Percentiles rank a stretch among this genome's conserved stretches.
These are phyloP conservation scores for Rossbeevera mucosa DNA, from an alignment of 768 basidiomycete species.

Conservation along the genomic window DNA sequence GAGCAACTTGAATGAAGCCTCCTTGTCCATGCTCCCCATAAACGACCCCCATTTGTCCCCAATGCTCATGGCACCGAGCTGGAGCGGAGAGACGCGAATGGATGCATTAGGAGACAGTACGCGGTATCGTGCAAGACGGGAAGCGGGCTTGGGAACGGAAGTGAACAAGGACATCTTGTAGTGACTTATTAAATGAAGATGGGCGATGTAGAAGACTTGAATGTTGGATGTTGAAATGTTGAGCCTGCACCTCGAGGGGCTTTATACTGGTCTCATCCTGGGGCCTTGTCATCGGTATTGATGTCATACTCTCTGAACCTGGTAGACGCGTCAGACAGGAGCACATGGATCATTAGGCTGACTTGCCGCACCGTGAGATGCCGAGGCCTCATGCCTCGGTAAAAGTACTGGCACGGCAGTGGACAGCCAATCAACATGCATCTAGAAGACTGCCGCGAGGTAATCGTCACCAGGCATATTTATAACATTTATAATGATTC, in stretches of 20 bases:
- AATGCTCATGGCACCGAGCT: conserved; percentile 47
- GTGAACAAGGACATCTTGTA: not conserved
- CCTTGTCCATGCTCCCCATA: conserved; percentile 43
- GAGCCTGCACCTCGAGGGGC: not conserved
- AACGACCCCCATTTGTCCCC: conserved; percentile 39
- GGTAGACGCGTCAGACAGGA: not conserved
- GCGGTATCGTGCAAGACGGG: conserved; percentile 38
- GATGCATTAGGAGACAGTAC: conserved; percentile 38
- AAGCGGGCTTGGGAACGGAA: conserved; percentile 25
- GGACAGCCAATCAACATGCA: no score
- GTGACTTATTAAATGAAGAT: not conserved
- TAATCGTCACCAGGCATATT: no score
- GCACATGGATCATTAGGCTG: not conserved
- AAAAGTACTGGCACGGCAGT: no score
- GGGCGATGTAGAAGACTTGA: not conserved
- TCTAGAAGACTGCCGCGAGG: no score
- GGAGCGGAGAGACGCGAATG: conserved; percentile 45
- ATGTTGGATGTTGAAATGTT: not conserved
- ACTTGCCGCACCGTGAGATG: not conserved
- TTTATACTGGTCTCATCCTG: not conserved
- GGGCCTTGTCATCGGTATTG: not conserved
- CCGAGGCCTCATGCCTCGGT: no score
- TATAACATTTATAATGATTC: no score
- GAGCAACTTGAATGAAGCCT: conserved; percentile 40
- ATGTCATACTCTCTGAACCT: not conserved